These are phyloP conservation scores for Pleurotus citrinopileatus DNA, from an alignment of 768 basidiomycete species.

Conservation along the genomic window DNA sequence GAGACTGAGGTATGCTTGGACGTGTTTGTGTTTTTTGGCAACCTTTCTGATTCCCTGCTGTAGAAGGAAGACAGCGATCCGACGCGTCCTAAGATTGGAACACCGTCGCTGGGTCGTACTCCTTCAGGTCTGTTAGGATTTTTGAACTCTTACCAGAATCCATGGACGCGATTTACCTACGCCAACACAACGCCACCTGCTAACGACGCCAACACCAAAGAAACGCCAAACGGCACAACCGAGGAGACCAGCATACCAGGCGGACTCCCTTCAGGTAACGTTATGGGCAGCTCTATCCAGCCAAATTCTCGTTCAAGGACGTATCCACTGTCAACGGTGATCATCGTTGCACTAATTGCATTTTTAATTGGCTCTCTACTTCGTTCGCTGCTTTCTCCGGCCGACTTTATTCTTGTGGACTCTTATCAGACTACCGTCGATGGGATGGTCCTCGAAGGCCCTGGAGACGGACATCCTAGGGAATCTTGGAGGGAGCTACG, in stretches of 20 bases:
- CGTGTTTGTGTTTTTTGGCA: neutral
- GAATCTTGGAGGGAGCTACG: constrained; percentile 79
- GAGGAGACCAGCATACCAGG: constrained; percentile 30
- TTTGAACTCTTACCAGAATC: constrained; percentile 57
- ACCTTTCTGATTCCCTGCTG: constrained; percentile 1
- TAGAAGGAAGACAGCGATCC: constrained; percentile 17
- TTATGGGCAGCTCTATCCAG: neutral
- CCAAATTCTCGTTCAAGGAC: constrained; percentile 15
- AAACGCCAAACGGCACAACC: neutral
- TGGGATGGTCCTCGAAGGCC: constrained; percentile 24
- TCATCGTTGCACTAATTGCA: constrained; percentile 80
- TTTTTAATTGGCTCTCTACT: constrained; percentile 91
- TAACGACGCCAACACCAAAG: constrained; percentile 10
- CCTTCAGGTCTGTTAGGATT: constrained; percentile 51
- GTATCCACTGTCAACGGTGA: constrained; percentile 52
- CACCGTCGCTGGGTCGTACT: constrained; percentile 13
- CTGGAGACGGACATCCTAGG: neutral
- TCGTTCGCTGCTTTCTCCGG: constrained; percentile 84
- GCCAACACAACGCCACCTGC: constrained; percentile 19
- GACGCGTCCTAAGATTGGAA: constrained; percentile 10
- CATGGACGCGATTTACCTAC: constrained; percentile 48
- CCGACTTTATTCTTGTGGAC: constrained; percentile 86
- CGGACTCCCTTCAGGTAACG: constrained; percentile 23
- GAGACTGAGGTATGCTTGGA: constrained; percentile 14
- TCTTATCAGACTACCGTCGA: constrained; percentile 39